phyloP scores from a whole-genome alignment of 2,329 filamentous ascomycete genomes.

The Diplocarpon mali region DNA sequence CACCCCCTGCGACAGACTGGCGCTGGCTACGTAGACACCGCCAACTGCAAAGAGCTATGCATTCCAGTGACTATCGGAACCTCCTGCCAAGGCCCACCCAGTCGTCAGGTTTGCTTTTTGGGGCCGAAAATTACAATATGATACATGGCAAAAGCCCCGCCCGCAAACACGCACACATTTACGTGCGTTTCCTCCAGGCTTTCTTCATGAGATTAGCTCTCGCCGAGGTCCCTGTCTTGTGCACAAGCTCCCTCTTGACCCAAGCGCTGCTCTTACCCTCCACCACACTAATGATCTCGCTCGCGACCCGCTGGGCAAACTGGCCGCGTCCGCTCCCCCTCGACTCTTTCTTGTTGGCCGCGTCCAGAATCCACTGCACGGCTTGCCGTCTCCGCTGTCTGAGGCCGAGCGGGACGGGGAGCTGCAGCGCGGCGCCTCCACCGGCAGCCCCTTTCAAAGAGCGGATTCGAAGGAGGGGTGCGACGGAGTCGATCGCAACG shows the following conservation, averaged over 20 bases:
- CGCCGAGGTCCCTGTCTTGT: constrained; percentile 69
- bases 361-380: constrained; percentile 80
- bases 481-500: constrained; percentile 83
- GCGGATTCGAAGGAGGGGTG: constrained; percentile 73
- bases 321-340: constrained; percentile 58
- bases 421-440: constrained; percentile 73
- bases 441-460: constrained; percentile 68
- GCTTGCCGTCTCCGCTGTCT: constrained; percentile 69
- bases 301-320: constrained; percentile 68
- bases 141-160: constrained; percentile 3
- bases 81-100: too few relatives aligned
- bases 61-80: too few relatives aligned
- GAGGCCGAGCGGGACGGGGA: constrained; percentile 65
- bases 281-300: constrained; percentile 77
- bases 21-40: too few relatives aligned
- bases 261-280: constrained; percentile 78
- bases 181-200: constrained; percentile 30
- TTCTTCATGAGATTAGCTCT: constrained; percentile 53
- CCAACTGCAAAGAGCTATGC: too few relatives aligned
- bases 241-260: constrained; percentile 67
- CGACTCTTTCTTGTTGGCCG: constrained; percentile 67
- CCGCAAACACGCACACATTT: constrained; percentile 4
- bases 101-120: too few relatives aligned
- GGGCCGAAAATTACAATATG: constrained; percentile 7
- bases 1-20: too few relatives aligned